phyloP scores from a whole-genome alignment of 768 basidiomycete genomes.

The Amanita jacksonii region DNA sequence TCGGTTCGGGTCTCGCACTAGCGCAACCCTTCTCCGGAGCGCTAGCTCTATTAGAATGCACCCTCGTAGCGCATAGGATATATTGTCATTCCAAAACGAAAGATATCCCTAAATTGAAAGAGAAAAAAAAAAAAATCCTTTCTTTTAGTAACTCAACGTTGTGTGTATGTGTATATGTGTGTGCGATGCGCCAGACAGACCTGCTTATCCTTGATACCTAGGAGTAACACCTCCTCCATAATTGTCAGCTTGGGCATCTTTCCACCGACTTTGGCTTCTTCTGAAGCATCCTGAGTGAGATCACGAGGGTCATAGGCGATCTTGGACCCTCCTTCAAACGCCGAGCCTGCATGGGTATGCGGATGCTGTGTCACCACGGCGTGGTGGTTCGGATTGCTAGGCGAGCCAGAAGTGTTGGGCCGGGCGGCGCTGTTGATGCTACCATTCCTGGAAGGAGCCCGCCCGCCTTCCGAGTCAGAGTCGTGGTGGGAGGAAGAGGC shows the following conservation, averaged over 20 bases:
- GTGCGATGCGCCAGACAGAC: too few relatives aligned
- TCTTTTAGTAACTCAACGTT: neutral
- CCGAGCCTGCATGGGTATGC: constrained; percentile 56
- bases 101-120: constrained; percentile 60
- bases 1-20: constrained; percentile 77
- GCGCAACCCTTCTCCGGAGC: constrained; percentile 86
- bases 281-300: constrained; percentile 56
- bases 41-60: constrained; percentile 97
- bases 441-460: too few relatives aligned
- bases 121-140: neutral
- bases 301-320: constrained; percentile 94
- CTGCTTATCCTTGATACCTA: constrained; percentile 96
- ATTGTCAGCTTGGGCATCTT: constrained; percentile 82
- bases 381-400: too few relatives aligned
- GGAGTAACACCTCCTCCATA: constrained; percentile 91
- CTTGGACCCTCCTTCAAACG: constrained; percentile 79
- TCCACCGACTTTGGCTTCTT: constrained; percentile 53
- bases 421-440: too few relatives aligned
- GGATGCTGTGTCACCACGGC: too few relatives aligned
- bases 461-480: too few relatives aligned
- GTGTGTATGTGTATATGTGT: constrained; percentile 14
- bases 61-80: constrained; percentile 96
- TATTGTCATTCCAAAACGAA: constrained; percentile 99
- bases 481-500: too few relatives aligned
- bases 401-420: too few relatives aligned